Conservation (phyloP, 78 protist species). For the Mantamonas sphyraenae region DNA sequence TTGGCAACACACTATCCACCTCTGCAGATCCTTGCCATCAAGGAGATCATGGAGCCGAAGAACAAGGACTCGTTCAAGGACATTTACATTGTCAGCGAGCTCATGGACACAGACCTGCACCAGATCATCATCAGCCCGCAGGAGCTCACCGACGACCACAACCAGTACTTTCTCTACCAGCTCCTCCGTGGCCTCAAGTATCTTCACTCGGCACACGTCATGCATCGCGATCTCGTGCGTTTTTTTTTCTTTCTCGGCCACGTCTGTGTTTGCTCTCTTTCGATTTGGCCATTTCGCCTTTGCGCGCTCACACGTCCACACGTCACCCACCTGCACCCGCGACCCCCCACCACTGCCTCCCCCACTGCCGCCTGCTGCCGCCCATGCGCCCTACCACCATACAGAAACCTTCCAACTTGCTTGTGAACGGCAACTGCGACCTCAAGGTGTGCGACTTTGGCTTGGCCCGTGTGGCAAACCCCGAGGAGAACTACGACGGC, state of each 20-base stretch:
- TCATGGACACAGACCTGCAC: constrained; percentile 96
- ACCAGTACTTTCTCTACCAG: constrained; percentile 74
- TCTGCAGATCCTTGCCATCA: too few species aligned
- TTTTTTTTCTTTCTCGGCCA: too few species aligned
- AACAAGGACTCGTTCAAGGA: constrained; percentile 92
- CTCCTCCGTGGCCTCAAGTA: constrained; percentile 78
- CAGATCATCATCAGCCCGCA: constrained; percentile 84
- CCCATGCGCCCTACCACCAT: too few species aligned
- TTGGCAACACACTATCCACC: too few species aligned
- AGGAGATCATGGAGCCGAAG: constrained; percentile 90
- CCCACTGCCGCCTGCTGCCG: background rate
- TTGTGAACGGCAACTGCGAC: constrained; percentile 90
- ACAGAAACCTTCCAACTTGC: constrained; percentile 91
- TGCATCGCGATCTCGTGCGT: constrained; percentile 79
- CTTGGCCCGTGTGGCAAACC: constrained; percentile 47
- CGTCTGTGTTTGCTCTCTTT: too few species aligned
- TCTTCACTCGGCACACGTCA: constrained; percentile 91
- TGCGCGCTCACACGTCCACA: too few species aligned
- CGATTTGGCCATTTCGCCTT: too few species aligned
- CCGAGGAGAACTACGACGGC: constrained; percentile 21
- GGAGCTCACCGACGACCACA: constrained; percentile 87
- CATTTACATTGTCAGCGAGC: constrained; percentile 88
- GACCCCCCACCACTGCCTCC: background rate
- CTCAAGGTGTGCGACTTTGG: constrained; percentile 73
- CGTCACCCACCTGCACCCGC: background rate